Evolutionary conservation across 2,329 filamentous ascomycete species (phyloP).

Genomic region (Trichoderma pleuroti): DNA sequence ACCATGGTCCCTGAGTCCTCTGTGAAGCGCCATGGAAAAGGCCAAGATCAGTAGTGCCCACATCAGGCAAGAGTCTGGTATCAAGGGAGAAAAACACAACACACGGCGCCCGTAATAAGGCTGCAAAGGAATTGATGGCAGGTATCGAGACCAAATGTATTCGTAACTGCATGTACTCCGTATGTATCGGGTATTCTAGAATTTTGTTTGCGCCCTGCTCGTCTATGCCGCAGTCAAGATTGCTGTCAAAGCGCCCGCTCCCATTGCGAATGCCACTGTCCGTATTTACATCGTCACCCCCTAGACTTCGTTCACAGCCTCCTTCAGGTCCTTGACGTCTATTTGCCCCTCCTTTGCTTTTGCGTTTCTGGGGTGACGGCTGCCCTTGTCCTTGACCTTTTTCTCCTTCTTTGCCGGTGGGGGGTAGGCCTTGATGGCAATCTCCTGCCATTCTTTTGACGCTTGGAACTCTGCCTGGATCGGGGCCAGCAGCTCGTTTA

Average conservation of each 20-base stretch:
- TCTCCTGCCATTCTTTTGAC: slow-evolving; percentile 70
- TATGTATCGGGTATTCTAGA: slow-evolving; percentile 16
- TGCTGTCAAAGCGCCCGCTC: background rate
- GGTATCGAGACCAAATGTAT: slow-evolving; percentile 2
- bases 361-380: slow-evolving; percentile 53
- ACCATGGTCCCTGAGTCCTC: background rate
- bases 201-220: slow-evolving; percentile 3
- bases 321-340: slow-evolving; percentile 11
- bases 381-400: slow-evolving; percentile 74
- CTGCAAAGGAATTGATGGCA: background rate
- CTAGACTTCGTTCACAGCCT: background rate
- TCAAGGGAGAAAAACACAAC: too few relatives aligned
- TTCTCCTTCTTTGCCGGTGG: slow-evolving; percentile 66
- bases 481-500: slow-evolving; percentile 71
- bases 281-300: background rate
- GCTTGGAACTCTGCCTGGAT: slow-evolving; percentile 71
- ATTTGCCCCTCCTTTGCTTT: background rate
- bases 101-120: too few relatives aligned
- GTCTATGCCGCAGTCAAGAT: background rate
- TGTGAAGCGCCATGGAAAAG: background rate
- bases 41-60: background rate
- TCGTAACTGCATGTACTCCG: slow-evolving; percentile 4
- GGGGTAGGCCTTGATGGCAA: slow-evolving; percentile 76
- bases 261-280: background rate
- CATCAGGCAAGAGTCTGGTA: too few relatives aligned